Conservation (phyloP, 176 grass and related monocot genomes). For the Musa beccarii region DNA sequence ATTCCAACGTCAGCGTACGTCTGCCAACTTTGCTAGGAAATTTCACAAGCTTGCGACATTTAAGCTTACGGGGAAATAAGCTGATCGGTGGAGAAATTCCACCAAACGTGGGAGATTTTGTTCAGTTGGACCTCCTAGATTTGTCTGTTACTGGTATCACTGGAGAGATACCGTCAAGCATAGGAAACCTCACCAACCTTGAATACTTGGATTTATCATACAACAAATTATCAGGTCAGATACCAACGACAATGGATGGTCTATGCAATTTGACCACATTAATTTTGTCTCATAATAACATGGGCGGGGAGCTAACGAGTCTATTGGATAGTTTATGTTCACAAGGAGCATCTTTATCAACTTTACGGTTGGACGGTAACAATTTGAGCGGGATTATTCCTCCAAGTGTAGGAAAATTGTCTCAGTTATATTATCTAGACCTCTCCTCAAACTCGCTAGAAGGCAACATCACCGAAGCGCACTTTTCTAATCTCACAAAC, state of each 20-base stretch:
- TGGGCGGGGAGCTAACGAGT: neutral
- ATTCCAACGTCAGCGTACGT: too few species aligned
- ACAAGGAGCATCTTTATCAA: neutral
- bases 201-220: neutral
- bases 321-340: neutral
- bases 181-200: too few species aligned
- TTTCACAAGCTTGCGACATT: too few species aligned
- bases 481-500: slow-evolving; percentile 19
- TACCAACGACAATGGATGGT: neutral
- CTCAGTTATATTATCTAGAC: neutral
- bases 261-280: neutral
- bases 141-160: neutral
- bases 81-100: too few species aligned
- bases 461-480: slow-evolving; percentile 6
- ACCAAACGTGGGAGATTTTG: too few species aligned
- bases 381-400: slow-evolving; percentile 19
- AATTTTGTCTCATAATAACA: neutral
- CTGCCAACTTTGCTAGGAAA: too few species aligned
- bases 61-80: too few species aligned
- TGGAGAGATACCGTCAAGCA: neutral
- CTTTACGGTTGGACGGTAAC: neutral
- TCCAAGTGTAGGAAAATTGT: neutral
- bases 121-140: neutral
- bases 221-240: neutral
- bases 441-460: slow-evolving; percentile 7